Evolutionary conservation across 306 rosid species (phyloP), one percentile per base, ranked within the genome.

Genomic region (Fragaria ananassa): DNA sequence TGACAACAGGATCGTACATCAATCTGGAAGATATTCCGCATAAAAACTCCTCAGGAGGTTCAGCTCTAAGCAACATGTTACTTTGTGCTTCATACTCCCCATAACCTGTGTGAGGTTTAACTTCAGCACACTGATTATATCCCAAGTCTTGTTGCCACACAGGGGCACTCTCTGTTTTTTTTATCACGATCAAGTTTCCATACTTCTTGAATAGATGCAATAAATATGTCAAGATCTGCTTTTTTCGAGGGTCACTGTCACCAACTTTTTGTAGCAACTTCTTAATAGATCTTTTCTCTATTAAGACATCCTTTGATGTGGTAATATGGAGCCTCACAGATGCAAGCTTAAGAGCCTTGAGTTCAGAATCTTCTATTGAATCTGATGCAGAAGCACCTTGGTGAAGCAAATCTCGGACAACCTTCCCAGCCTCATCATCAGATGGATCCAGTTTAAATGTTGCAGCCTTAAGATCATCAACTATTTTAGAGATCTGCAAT

Each of bases 1-100:
- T 85, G 41, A 91, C 85, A 57, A 96, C 98, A 57, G 99, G 99
- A 85, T 96, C 96, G 49, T 87, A 83, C 98, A 96, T 96, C 87
- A 96, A 53, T 78, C 82, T 86, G 54, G 83, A 86, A 72, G 98
- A 93, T 72, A 93, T 81, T 34, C 96, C 90, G 58, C 98, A 91
- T 45, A 76, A 83, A 70, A 85, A 91, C 77, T 85, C 91, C 81
- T 83, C 86, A 17, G 96, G 97, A 18, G 88, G 93, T 51, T 75
- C 72, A 74, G 62, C 70, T 78, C 82, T 82, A 68, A 75, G 79
- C 67, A 81, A 78, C 75, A 85, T 70, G 50, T 78, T 70, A 15
- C 68, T 73, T 78, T 56, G 81, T 62, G 83, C 70, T 51, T 46
- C 81, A 74, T 72, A 12, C n/a, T 77, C 78, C 27, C 78, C 61